Conservation (phyloP, 1,284 basidiomycete genomes). For the Abortiporus biennis region DNA sequence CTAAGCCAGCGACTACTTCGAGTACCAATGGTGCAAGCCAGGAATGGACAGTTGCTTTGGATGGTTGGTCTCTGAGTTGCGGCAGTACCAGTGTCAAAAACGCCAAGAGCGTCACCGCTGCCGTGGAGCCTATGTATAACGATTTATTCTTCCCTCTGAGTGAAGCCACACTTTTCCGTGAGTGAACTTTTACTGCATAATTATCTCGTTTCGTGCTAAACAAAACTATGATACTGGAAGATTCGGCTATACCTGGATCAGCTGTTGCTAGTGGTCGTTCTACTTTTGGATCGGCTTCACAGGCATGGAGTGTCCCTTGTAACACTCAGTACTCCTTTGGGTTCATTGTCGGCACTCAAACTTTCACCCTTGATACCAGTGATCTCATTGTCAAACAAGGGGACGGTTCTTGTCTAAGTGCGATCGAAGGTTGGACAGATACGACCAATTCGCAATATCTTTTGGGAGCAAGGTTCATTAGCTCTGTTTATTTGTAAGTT, state of each 20-base stretch:
- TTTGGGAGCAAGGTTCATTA: slow-evolving; percentile 33
- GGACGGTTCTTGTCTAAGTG: slow-evolving; percentile 28
- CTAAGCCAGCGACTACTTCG: slow-evolving; percentile 18
- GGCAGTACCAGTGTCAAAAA: slow-evolving; percentile 18
- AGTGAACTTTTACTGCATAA: slow-evolving; percentile 12
- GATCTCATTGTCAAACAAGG: slow-evolving; percentile 24
- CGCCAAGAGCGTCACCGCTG: slow-evolving; percentile 14
- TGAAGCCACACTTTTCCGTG: slow-evolving; percentile 30
- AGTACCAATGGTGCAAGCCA: slow-evolving; percentile 15
- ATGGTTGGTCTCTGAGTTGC: slow-evolving; percentile 27
- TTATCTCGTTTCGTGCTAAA: slow-evolving; percentile 1
- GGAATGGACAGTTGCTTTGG: slow-evolving; percentile 31
- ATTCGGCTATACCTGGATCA: slow-evolving; percentile 25
- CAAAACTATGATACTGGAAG: slow-evolving; percentile 10
- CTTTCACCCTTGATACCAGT: slow-evolving; percentile 29
- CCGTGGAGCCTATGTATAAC: slow-evolving; percentile 32
- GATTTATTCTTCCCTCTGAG: slow-evolving; percentile 30
- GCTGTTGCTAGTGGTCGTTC: slow-evolving; percentile 16
- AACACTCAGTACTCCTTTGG: slow-evolving; percentile 27
- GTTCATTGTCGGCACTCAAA: slow-evolving; percentile 25
- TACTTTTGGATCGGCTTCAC: slow-evolving; percentile 21
- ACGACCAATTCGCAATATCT: slow-evolving; percentile 25
- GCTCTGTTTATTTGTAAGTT: slow-evolving; percentile 33
- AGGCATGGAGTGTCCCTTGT: slow-evolving; percentile 33
- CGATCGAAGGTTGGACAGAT: slow-evolving; percentile 31